A percentile compares a stretch with the other conserved stretches of the same genome.
Conservation (phyloP, 805 yeast genomes). For the Yarrowia sp. region DNA sequence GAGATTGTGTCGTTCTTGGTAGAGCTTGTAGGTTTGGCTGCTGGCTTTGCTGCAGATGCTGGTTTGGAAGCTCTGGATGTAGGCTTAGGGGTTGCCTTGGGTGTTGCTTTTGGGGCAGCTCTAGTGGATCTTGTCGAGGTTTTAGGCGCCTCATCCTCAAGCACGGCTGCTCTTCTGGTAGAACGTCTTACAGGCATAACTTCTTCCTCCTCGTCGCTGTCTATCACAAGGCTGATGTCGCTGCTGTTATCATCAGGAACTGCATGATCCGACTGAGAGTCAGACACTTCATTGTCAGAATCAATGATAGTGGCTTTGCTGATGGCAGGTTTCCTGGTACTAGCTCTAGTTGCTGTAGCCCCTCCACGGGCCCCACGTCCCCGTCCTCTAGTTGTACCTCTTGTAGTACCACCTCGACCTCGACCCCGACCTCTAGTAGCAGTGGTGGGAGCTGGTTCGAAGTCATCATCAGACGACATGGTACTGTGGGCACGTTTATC, state of each 20-base stretch:
- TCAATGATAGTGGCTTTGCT: not conserved
- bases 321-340: not conserved
- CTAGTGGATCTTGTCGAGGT: not conserved
- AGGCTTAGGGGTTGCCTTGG: not conserved
- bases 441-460: not conserved
- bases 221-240: not conserved
- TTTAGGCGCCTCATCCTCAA: not conserved
- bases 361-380: not conserved
- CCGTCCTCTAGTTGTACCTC: not conserved
- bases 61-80: not conserved
- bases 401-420: not conserved
- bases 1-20: not conserved
- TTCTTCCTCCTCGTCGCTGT: conserved; percentile 6
- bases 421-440: not conserved
- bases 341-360: not conserved
- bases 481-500: not conserved
- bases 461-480: not conserved
- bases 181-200: not conserved
- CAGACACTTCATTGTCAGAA: conserved; percentile 3
- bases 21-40: not conserved
- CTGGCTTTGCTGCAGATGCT: not conserved
- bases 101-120: not conserved
- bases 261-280: not conserved
- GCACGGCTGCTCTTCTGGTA: not conserved
- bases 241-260: not conserved